Conservation (phyloP, 306 rosid species). For the Prunus armeniaca region DNA sequence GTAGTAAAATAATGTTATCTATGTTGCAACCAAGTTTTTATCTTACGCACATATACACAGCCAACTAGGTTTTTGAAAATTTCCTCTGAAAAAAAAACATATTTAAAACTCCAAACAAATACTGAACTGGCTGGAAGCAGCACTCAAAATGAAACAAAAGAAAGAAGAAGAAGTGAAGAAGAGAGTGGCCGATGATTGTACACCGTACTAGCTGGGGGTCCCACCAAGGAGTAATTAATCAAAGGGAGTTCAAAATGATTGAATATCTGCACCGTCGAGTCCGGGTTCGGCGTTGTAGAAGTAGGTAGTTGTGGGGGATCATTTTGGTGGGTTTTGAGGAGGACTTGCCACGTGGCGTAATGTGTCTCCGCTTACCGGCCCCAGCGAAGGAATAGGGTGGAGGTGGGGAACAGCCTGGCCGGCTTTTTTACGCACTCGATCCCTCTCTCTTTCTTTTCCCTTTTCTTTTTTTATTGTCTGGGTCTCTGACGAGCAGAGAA, state of each 20-base stretch:
- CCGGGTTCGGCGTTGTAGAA: background rate
- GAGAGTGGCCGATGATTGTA: too few relatives aligned
- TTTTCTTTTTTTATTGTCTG: background rate
- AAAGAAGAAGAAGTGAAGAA: too few relatives aligned
- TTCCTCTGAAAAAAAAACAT: background rate
- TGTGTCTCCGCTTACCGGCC: background rate
- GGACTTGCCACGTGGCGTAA: background rate
- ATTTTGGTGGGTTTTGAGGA: background rate
- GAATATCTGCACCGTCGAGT: background rate
- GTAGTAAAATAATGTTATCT: too few relatives aligned
- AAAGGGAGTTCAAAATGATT: background rate
- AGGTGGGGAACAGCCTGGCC: slow-evolving; percentile 56
- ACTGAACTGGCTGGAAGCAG: too few relatives aligned
- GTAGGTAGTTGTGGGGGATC: background rate
- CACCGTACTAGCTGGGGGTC: background rate
- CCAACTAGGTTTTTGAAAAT: background rate
- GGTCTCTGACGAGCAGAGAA: background rate
- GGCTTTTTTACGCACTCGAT: background rate
- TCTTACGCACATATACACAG: background rate
- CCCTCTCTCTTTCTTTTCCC: background rate
- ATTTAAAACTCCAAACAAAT: background rate
- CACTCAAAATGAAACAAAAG: too few relatives aligned
- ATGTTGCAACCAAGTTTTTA: too few relatives aligned
- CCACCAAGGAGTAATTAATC: background rate
- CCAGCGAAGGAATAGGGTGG: background rate